A percentile compares a stretch with the other conserved stretches of the same genome.
Evolutionary conservation across 768 basidiomycete genomes (phyloP).

Genomic region (Boletus tomentosulus): DNA sequence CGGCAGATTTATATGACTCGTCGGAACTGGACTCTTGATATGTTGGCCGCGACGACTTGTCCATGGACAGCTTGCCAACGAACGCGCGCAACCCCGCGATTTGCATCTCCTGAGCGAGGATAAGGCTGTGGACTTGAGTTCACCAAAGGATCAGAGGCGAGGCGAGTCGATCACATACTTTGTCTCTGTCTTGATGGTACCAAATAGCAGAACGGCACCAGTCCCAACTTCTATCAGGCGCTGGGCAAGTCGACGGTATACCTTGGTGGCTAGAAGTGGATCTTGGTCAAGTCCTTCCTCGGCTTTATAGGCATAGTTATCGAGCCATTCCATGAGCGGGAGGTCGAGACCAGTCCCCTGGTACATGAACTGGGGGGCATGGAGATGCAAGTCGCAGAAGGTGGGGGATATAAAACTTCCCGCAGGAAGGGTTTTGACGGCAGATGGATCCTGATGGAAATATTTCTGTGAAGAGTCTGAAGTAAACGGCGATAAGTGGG

Average conservation of each 20-base stretch:
- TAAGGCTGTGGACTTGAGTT: constrained; percentile 45
- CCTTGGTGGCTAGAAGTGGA: constrained; percentile 52
- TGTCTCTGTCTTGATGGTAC: constrained; percentile 76
- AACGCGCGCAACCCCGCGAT: constrained; percentile 69
- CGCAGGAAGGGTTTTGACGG: constrained; percentile 35
- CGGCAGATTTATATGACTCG: constrained; percentile 47
- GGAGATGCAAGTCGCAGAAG: constrained; percentile 81
- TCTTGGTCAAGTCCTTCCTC: constrained; percentile 72
- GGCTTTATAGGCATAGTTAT: constrained; percentile 77
- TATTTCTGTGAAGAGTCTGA: constrained; percentile 34
- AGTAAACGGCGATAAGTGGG: constrained; percentile 40
- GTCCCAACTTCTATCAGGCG: constrained; percentile 75
- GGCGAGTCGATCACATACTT: constrained; percentile 57
- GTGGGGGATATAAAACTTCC: constrained; percentile 74
- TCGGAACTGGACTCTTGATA: constrained; percentile 62
- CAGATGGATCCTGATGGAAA: constrained; percentile 18
- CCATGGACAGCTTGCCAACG: constrained; percentile 92
- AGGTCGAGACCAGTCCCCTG: constrained; percentile 84
- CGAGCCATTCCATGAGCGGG: constrained; percentile 81
- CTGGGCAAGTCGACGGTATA: constrained; percentile 63
- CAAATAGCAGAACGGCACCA: constrained; percentile 73
- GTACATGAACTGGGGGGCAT: constrained; percentile 87
- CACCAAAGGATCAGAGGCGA: neutral
- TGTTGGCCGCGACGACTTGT: constrained; percentile 63
- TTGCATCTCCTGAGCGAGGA: constrained; percentile 75